These are phyloP conservation scores for Trametes cubensis DNA, from an alignment of 768 basidiomycete species.

Conservation along the genomic window DNA sequence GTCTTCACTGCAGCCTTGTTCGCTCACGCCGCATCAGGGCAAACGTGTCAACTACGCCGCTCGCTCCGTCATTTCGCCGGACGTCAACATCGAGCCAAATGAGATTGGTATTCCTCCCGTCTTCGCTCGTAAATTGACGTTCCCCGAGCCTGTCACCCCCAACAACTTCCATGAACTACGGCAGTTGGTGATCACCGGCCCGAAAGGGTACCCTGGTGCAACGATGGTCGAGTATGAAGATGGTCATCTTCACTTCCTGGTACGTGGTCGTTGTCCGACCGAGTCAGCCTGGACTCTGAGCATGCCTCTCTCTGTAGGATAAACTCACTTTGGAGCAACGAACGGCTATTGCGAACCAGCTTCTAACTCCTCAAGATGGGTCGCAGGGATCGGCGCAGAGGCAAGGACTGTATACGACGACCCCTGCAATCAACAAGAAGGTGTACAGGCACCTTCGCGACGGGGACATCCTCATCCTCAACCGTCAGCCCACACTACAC, in stretches of 20 bases:
- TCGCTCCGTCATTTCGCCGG: constrained; percentile 99
- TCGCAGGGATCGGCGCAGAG: constrained; percentile 48
- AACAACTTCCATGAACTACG: constrained; percentile 88
- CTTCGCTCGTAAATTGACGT: constrained; percentile 95
- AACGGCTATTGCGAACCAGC: constrained; percentile 92
- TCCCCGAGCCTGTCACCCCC: constrained; percentile 94
- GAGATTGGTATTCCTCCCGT: constrained; percentile 98
- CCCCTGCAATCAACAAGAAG: constrained; percentile 89
- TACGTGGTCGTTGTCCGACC: constrained; percentile 37
- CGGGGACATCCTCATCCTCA: constrained; percentile 93
- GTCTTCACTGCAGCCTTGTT: constrained; percentile 1
- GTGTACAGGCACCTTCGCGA: constrained; percentile 94
- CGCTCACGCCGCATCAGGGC: constrained; percentile 55
- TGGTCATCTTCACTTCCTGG: constrained; percentile 83
- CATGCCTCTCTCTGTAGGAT: constrained; percentile 52
- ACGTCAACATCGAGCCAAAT: constrained; percentile 98
- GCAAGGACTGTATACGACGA: constrained; percentile 70
- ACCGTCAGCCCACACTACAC: constrained; percentile 97
- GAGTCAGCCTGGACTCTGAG: neutral
- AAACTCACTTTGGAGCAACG: constrained; percentile 86
- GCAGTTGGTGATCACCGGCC: constrained; percentile 88
- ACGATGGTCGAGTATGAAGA: constrained; percentile 95
- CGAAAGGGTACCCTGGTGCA: constrained; percentile 88
- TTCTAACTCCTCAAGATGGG: constrained; percentile 88
- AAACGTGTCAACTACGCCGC: constrained; percentile 99